These are phyloP conservation scores for Chaetomium olivaceum DNA, from an alignment of 2,329 filamentous ascomycete genomes.

Conservation along the genomic window DNA sequence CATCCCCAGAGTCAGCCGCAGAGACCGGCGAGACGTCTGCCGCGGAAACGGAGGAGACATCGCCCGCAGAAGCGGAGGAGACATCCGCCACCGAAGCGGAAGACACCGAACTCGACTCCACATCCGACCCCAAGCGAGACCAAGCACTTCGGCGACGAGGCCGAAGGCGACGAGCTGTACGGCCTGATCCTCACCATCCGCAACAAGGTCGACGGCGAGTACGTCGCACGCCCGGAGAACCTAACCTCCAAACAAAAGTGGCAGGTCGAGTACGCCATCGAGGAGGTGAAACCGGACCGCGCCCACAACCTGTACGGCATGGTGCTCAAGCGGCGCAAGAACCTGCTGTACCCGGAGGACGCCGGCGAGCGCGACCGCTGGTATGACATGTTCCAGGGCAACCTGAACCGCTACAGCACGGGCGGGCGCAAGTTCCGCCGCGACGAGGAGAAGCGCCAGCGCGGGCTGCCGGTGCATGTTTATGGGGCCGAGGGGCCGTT, in stretches of 20 bases:
- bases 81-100: not conserved
- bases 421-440: conserved; percentile 61
- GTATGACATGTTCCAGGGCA: conserved; percentile 50
- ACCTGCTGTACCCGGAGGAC: conserved; percentile 42
- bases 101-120: not conserved
- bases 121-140: not conserved
- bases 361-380: conserved; percentile 37
- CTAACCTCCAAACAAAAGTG: conserved; percentile 54
- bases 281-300: conserved; percentile 54
- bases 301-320: conserved; percentile 54
- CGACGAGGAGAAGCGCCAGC: conserved; percentile 50
- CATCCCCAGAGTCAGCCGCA: not conserved
- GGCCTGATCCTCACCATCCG: conserved; percentile 71
- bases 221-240: conserved; percentile 60
- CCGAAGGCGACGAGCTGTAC: conserved; percentile 49
- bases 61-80: not conserved
- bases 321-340: conserved; percentile 26
- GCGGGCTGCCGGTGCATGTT: conserved; percentile 47
- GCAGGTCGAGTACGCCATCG: conserved; percentile 76
- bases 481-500: conserved; percentile 45
- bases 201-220: conserved; percentile 68
- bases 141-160: conserved; percentile 1
- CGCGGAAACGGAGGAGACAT: not conserved
- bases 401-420: conserved; percentile 45
- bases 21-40: not conserved